Base-by-base conservation (phyloP, 306 rosid genomes). In the Cucurbita moschata region DNA sequence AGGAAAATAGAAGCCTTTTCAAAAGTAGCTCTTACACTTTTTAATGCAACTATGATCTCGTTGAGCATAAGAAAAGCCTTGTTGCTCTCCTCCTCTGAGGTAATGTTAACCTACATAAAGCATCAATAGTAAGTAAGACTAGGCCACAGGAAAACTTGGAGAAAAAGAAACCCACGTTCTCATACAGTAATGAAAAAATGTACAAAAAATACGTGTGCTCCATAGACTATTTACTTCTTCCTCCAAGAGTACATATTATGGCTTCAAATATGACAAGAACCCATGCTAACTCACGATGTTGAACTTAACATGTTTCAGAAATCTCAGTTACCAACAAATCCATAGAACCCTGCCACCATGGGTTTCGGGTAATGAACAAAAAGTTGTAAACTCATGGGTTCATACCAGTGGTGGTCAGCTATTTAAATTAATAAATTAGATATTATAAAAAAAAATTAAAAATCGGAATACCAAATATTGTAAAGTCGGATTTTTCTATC, bases 11-110 rank as follows among this genome's bases (percentile, higher is more conserved):
- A 43, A 71, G 75, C 75, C 26, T 35, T 59, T 47, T 69, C 37
- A 26, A 68, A 64, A 60, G 54, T 23, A 50, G 77, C 19, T 75
- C 92, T 85, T 89, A 89, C 97, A 82, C 87, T 96, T 83, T 94
- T 94, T 75, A 89, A 80, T 8, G 89, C 79, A 77, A 90, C 74
- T 81, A 94, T 85, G 72, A 94, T 83, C 82, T 90, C 97, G 77
- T 94, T 94, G 78, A 94, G 94, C 79, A 94, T 87, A 57, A 86
- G 89, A 85, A 94, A 94, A 59, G 83, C 88, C 85, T 84, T 89
- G n/a, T 87, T 74, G 82, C 80, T 83, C 69, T 86, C 97, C 72
- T 78, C 92, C 74, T 77, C 97, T 69, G 82, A 78, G 83, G 80
- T 30, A 30, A 30, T 30, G 35, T 30, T 84, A 74, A 80, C 79